Evolutionary conservation across 805 yeast genomes (phyloP), one percentile per base, ranked within the genome.

Genomic region (Yarrowia sp.): DNA sequence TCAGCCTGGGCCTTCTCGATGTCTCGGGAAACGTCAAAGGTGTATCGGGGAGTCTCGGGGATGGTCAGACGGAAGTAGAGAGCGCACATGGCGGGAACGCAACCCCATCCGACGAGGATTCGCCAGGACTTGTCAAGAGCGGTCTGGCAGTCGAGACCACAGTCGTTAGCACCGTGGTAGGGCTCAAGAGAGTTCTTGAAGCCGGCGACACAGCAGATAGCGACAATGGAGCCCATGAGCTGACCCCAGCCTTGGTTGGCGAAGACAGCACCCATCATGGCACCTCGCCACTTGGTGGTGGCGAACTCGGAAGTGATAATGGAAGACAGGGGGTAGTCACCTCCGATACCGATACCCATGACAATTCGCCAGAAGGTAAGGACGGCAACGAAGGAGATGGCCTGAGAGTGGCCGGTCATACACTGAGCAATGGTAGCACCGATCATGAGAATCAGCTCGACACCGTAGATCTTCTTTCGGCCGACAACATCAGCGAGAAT

Each of bases 161-260:
- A 90, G 70, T 80, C 81, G 33, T 80, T 76, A 66, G 84, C 80
- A 55, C 79, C 68, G 67, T 78, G 75, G 42, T 88, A 90, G 62
- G 67, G 72, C 61, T 77, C 77, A 67, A 90, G 77, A 38, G 79
- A 79, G 67, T 77, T 74, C 74, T 87, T 88, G 81, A 87, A 91
- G 69, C 84, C 96, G 63, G 86, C 88, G 67, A 89, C 87, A 71
- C 84, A 80, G 63, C 88, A 72, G 65, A 90, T 77, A 63, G 96
- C 89, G 69, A 90, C 88, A 67, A 90, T 79, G 83, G 96, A 96
- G 64, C 90, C 96, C 18, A 85, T 71, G 65, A 91, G 82, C 79
- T 92, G 97, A 75, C 97, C 97, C 85, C 94, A 84, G 76, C 97
- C 97, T 79, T 92, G 97, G 80, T 91, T 91, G 63, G 97, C 93